A percentile compares a stretch with the other conserved stretches of the same genome.
Conservation (phyloP, 176 grass and related monocot species). For the Carex kokanica region DNA sequence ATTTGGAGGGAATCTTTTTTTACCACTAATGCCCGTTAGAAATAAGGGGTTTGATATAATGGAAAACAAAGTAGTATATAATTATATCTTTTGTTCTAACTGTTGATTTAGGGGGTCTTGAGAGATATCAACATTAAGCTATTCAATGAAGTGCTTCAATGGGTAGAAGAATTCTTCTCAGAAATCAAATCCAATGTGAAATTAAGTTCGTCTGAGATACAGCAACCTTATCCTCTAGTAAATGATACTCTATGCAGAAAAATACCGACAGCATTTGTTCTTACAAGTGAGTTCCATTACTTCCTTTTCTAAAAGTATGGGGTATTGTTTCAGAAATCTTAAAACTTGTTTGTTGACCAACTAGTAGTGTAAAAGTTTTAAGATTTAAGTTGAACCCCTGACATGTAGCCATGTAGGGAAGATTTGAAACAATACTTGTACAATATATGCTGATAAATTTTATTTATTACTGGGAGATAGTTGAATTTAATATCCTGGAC, state of each 20-base stretch:
- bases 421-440: neutral
- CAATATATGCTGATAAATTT: neutral
- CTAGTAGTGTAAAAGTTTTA: neutral
- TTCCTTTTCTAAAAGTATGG: neutral
- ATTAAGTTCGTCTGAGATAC: slow-evolving; percentile 40
- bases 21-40: neutral
- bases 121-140: slow-evolving; percentile 68
- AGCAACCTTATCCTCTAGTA: slow-evolving; percentile 57
- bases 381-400: neutral
- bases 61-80: neutral
- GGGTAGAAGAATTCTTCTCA: slow-evolving; percentile 62
- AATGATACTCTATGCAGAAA: slow-evolving; percentile 61
- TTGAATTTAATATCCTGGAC: neutral
- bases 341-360: neutral
- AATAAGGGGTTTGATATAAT: too few species aligned
- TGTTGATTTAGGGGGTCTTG: slow-evolving; percentile 50
- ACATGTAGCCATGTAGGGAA: neutral
- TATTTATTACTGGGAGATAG: neutral
- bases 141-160: slow-evolving; percentile 73
- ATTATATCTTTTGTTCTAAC: neutral
- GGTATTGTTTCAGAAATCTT: too few species aligned
- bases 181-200: slow-evolving; percentile 16
- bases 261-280: slow-evolving; percentile 58
- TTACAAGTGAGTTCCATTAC: slow-evolving; percentile 49
- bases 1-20: neutral